Evolutionary conservation across 352 stramenopile species (phyloP).

Genomic region (Peronospora belbahrii): DNA sequence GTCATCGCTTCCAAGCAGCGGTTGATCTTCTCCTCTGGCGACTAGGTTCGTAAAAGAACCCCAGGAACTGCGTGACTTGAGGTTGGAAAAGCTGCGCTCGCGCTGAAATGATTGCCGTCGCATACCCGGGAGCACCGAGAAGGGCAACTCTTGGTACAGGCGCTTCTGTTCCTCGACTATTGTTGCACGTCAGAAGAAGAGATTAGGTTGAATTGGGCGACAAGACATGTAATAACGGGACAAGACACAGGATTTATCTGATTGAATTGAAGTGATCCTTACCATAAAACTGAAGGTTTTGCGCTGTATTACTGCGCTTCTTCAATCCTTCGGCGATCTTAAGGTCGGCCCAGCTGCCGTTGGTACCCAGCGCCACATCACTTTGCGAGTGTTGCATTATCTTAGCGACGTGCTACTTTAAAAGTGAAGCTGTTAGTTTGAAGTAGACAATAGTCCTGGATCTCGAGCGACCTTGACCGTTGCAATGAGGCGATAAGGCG

Average conservation of each 20-base stretch:
- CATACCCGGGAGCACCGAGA: constrained; percentile 64
- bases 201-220: not conserved
- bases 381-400: constrained; percentile 66
- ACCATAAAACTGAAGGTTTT: constrained; percentile 79
- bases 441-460: too few species aligned
- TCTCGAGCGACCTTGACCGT: too few species aligned
- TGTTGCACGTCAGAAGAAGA: constrained; percentile 10
- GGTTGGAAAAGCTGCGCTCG: constrained; percentile 60
- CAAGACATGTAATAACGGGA: not conserved
- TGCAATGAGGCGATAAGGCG: too few species aligned
- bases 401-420: not conserved
- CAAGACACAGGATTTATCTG: not conserved
- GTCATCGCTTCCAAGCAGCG: constrained; percentile 42
- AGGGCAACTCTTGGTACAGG: constrained; percentile 65
- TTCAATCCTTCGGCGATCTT: constrained; percentile 62
- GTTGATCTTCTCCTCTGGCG: constrained; percentile 60
- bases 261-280: not conserved
- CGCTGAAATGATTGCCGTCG: constrained; percentile 64
- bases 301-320: constrained; percentile 70
- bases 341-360: constrained; percentile 58
- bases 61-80: constrained; percentile 54
- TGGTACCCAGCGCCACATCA: constrained; percentile 55
- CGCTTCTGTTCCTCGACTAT: constrained; percentile 66
- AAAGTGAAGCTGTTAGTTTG: not conserved
- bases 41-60: constrained; percentile 50